Evolutionary conservation across 1,139 yeast genomes (phyloP).

Genomic region (Pichiaceae sp.): DNA sequence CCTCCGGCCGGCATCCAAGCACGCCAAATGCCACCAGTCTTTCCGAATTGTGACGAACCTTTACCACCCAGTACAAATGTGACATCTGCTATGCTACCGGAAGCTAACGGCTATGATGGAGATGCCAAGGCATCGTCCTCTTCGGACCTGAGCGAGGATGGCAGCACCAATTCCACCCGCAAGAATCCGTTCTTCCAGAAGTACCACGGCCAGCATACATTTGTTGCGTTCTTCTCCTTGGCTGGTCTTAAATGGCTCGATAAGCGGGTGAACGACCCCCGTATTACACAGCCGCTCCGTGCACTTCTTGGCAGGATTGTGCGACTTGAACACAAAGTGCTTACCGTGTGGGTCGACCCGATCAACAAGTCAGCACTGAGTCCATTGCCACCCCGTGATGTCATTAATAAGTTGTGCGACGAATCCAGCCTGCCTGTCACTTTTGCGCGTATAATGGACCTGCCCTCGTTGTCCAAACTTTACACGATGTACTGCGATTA

Average conservation of each 20-base stretch:
- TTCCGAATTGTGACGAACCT: too few species aligned
- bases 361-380: constrained; percentile 18
- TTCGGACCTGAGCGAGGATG: too few species aligned
- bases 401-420: constrained; percentile 9
- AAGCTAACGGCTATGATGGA: too few species aligned
- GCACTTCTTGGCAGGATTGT: constrained; percentile 14
- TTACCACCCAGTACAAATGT: too few species aligned
- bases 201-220: constrained; percentile 17
- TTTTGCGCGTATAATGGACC: constrained; percentile 6
- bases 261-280: constrained; percentile 24
- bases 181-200: neutral
- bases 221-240: constrained; percentile 31
- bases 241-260: constrained; percentile 33
- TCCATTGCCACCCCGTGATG: constrained; percentile 23
- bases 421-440: constrained; percentile 3
- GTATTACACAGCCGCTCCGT: constrained; percentile 15
- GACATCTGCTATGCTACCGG: too few species aligned
- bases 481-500: constrained; percentile 16
- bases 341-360: constrained; percentile 27
- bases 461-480: constrained; percentile 4
- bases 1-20: too few species aligned
- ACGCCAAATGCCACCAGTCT: too few species aligned
- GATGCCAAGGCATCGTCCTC: too few species aligned
- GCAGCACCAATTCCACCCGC: neutral
- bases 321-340: constrained; percentile 13